Evolutionary conservation across 2,329 filamentous ascomycete genomes (phyloP).

Genomic region (Bipolaris cookei): DNA sequence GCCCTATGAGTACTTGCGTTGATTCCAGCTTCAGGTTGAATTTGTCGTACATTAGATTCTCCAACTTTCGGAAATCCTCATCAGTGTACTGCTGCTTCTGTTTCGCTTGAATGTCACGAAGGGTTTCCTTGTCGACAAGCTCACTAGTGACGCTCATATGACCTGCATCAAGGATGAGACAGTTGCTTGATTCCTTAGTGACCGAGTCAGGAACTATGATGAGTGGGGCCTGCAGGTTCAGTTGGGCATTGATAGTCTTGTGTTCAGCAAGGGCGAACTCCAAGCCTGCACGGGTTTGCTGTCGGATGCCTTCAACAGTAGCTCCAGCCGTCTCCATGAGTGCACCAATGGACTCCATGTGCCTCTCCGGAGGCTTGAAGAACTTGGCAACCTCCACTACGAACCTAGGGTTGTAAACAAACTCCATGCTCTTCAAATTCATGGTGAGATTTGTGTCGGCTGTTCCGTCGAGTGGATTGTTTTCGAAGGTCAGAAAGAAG

Average conservation of each 20-base stretch:
- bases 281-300: conserved; percentile 93
- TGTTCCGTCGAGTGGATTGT: conserved; percentile 90
- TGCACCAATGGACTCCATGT: conserved; percentile 97
- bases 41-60: conserved; percentile 96
- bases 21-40: conserved; percentile 92
- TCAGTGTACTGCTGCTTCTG: conserved; percentile 87
- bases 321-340: conserved; percentile 95
- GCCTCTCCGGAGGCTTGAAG: conserved; percentile 92
- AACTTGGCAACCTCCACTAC: conserved; percentile 90
- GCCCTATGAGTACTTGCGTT: conserved; percentile 93
- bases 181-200: conserved; percentile 77
- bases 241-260: conserved; percentile 94
- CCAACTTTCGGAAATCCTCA: conserved; percentile 84
- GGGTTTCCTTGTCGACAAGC: conserved; percentile 86
- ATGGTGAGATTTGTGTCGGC: conserved; percentile 89
- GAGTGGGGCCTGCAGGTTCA: conserved; percentile 93
- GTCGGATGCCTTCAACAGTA: conserved; percentile 90
- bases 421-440: conserved; percentile 92
- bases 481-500: conserved; percentile 90
- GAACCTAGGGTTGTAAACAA: conserved; percentile 96
- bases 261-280: conserved; percentile 97
- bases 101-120: conserved; percentile 89
- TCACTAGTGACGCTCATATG: conserved; percentile 95
- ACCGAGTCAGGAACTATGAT: conserved; percentile 97
- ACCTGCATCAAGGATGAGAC: conserved; percentile 93